These are phyloP conservation scores for Sordariomycetes sp. DNA, from an alignment of 2,329 filamentous ascomycete species.

Conservation along the genomic window DNA sequence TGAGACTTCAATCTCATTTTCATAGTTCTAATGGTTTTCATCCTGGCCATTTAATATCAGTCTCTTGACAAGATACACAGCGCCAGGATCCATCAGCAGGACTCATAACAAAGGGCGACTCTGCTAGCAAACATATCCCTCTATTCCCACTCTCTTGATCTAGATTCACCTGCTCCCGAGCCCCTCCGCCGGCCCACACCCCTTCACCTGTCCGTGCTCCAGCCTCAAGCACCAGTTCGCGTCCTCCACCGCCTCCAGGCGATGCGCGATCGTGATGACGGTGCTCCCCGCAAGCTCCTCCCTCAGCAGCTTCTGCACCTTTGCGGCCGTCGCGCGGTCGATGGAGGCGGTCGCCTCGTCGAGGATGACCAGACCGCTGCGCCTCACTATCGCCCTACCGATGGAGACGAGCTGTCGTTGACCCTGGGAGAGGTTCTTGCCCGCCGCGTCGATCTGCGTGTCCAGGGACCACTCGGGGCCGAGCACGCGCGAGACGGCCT, in stretches of 20 bases:
- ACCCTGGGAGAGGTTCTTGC: slow-evolving; percentile 53
- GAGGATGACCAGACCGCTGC: slow-evolving; percentile 51
- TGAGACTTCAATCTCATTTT: too few relatives aligned
- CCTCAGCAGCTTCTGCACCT: slow-evolving; percentile 48
- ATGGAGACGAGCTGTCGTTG: slow-evolving; percentile 55
- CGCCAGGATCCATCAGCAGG: too few relatives aligned
- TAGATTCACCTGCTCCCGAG: too few relatives aligned
- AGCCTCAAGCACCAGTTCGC: slow-evolving; percentile 46
- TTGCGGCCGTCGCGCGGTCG: slow-evolving; percentile 47
- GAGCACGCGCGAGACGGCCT: slow-evolving; percentile 51
- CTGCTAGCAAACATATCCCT: too few relatives aligned
- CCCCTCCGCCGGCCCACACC: slow-evolving; percentile 30
- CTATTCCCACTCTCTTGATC: too few relatives aligned
- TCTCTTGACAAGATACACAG: too few relatives aligned
- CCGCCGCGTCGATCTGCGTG: slow-evolving; percentile 47
- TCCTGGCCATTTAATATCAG: too few relatives aligned
- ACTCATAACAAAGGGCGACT: too few relatives aligned
- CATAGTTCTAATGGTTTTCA: too few relatives aligned
- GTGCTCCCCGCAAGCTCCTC: slow-evolving; percentile 46
- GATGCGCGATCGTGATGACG: slow-evolving; percentile 58
- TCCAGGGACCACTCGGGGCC: slow-evolving; percentile 35
- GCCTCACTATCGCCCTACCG: slow-evolving; percentile 48
- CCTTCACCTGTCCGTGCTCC: slow-evolving; percentile 40
- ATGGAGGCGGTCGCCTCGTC: slow-evolving; percentile 59
- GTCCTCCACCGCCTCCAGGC: slow-evolving; percentile 51